Conservation (phyloP, 1,284 basidiomycete genomes). For the Hemileia vastatrix region DNA sequence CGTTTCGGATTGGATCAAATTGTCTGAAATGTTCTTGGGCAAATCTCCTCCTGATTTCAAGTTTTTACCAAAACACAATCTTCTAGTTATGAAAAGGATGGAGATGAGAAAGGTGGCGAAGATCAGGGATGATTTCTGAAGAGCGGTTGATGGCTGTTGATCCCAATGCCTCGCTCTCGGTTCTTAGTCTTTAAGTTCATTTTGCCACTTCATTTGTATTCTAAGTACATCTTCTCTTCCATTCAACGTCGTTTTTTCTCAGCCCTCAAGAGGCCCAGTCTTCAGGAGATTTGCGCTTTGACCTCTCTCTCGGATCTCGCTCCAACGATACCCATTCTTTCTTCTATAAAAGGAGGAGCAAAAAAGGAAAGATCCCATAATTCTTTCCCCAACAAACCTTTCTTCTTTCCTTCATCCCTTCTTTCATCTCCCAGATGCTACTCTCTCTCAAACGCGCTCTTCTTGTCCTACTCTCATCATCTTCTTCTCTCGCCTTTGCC, state of each 20-base stretch:
- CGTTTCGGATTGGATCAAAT: constrained; percentile 84
- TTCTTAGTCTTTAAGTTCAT: constrained; percentile 50
- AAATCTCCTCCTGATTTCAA: constrained; percentile 57
- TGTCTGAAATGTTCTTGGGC: constrained; percentile 88
- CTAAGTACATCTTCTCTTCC: constrained; percentile 49
- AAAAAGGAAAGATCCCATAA: too few relatives aligned
- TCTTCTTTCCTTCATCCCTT: too few relatives aligned
- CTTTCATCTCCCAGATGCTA: too few relatives aligned
- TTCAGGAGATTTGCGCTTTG: background rate
- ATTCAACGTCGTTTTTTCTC: constrained; percentile 49
- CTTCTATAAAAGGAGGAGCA: background rate
- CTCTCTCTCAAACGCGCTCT: constrained; percentile 34
- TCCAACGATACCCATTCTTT: background rate
- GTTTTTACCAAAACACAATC: constrained; percentile 67
- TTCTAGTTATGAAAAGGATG: constrained; percentile 57
- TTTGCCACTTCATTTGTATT: constrained; percentile 50
- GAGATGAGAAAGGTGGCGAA: constrained; percentile 52
- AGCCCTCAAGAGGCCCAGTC: background rate
- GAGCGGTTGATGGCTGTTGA: constrained; percentile 27
- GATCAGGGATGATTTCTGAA: constrained; percentile 45
- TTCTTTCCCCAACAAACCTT: too few relatives aligned
- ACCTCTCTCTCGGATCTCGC: too few relatives aligned
- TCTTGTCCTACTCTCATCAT: constrained; percentile 30
- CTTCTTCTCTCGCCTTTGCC: constrained; percentile 26
- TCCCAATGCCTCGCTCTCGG: constrained; percentile 46